A percentile compares a stretch with the other conserved stretches of the same genome.
phyloP scores from a whole-genome alignment of 2,329 filamentous ascomycete species.

The Pestalotiopsis sp. region DNA sequence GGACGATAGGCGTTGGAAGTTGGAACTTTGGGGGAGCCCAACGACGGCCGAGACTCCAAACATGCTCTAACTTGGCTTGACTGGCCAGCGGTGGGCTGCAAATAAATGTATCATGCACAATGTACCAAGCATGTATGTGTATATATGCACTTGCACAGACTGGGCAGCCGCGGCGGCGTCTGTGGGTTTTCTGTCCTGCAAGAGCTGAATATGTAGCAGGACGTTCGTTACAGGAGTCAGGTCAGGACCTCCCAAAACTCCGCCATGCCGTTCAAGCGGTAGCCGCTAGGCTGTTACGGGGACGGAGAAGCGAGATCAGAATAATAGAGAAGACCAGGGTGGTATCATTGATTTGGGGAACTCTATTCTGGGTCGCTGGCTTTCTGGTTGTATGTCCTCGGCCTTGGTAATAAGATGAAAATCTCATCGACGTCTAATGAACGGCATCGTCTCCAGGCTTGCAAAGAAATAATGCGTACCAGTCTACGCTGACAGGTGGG shows the following conservation, averaged over 20 bases:
- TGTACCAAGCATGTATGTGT: slow-evolving; percentile 17
- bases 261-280: slow-evolving; percentile 3
- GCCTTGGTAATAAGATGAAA: neutral
- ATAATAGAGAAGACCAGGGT: neutral
- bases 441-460: neutral
- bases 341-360: neutral
- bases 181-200: slow-evolving; percentile 25
- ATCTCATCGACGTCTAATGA: neutral
- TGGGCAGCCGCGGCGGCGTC: slow-evolving; percentile 11
- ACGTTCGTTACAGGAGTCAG: slow-evolving; percentile 6
- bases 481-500: neutral
- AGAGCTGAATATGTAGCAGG: slow-evolving; percentile 2
- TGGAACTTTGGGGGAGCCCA: neutral
- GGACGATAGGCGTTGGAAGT: too few species aligned
- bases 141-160: slow-evolving; percentile 13
- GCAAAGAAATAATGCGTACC: neutral
- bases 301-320: neutral
- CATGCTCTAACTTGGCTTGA: neutral
- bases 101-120: neutral
- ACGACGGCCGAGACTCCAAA: neutral
- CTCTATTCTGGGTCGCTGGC: neutral
- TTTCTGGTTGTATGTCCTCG: neutral
- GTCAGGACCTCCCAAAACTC: neutral
- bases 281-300: neutral
- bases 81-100: neutral